These are phyloP conservation scores for Logfia minima DNA, from an alignment of 129 eudicot genomes.

Conservation along the genomic window DNA sequence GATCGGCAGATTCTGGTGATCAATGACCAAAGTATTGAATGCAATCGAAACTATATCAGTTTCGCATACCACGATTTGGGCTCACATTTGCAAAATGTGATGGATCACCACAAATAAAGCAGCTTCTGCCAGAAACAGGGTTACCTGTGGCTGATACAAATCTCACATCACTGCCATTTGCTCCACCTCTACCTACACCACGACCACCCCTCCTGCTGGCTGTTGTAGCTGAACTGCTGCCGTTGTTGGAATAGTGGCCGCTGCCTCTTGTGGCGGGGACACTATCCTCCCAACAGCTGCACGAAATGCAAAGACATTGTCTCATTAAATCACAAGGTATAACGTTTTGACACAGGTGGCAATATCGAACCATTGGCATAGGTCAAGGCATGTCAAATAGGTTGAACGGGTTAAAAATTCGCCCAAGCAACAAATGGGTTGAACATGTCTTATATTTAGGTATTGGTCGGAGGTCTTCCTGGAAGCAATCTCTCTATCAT, in stretches of 20 bases:
- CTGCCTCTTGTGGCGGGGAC: slow-evolving; percentile 42
- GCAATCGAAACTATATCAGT: background rate
- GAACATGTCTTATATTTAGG: too few relatives aligned
- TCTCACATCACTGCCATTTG: slow-evolving; percentile 34
- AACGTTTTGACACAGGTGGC: background rate
- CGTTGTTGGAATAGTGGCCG: slow-evolving; percentile 5
- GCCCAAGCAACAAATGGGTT: background rate
- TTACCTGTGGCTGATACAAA: slow-evolving; percentile 96
- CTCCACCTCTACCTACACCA: slow-evolving; percentile 40
- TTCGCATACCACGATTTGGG: slow-evolving; percentile 59
- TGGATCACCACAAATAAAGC: slow-evolving; percentile 90
- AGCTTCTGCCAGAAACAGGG: slow-evolving; percentile 76
- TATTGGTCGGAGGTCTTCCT: too few relatives aligned
- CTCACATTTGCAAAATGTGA: slow-evolving; percentile 91
- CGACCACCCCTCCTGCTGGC: slow-evolving; percentile 45
- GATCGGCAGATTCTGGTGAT: too few relatives aligned
- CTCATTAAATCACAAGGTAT: background rate
- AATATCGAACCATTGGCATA: background rate
- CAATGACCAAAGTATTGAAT: too few relatives aligned
- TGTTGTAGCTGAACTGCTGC: slow-evolving; percentile 34
- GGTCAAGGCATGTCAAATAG: background rate
- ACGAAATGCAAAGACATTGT: slow-evolving; percentile 2
- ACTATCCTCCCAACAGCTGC: slow-evolving; percentile 67
- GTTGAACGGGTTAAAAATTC: background rate
- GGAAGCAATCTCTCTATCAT: too few relatives aligned